Base-by-base conservation (phyloP, 768 basidiomycete species). In the Tylopilus sp. region DNA sequence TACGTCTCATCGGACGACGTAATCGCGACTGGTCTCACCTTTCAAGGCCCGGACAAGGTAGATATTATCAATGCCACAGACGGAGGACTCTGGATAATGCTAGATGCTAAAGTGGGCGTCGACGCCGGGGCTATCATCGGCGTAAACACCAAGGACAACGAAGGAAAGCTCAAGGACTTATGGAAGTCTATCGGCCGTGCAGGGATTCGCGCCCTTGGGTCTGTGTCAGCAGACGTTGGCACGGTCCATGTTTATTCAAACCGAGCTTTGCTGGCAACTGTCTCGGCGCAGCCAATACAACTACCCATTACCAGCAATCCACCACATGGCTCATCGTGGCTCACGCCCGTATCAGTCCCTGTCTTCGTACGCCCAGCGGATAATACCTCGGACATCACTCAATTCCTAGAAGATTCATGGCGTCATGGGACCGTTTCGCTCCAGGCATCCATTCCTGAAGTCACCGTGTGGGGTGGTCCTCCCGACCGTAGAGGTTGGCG, bases 101-200 rank as follows among this genome's bases (percentile, higher is more conserved):
- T 89, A 6, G 70, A 78, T 17, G 84, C 77, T 5, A 72, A 76
- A 44, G 63, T 87, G 16, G 89, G 89, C 0, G 55, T 91, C n/a
- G 82, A 90, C 63, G 87, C 84, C 8, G 86, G 85, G 2, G 65
- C 74, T 10, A 71, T 82, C 19, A 71, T 87, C 14, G 85, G 80
- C 1, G 77, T 87, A 13, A 80, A 80, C 49, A 70, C 71, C 12
- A 70, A 72, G 26, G 60, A 68, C 10, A 70, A 74, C 9, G 74
- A 87, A 50, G 72, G 73, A 28, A 34, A 81, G 7, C 53, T 83
- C 42, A 56, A 63, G n/a, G 69, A 68, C 41, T 53, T 82, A 28
- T 86, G 84, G 84, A 89, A 86, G 68, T 72, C 78, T 2, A 52
- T 89, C 17, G 89, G 87, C 3, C 76, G 86, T 30, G 84, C 86